phyloP scores from a whole-genome alignment of 495 filamentous ascomycete species.

The Trichoderma parareesei region DNA sequence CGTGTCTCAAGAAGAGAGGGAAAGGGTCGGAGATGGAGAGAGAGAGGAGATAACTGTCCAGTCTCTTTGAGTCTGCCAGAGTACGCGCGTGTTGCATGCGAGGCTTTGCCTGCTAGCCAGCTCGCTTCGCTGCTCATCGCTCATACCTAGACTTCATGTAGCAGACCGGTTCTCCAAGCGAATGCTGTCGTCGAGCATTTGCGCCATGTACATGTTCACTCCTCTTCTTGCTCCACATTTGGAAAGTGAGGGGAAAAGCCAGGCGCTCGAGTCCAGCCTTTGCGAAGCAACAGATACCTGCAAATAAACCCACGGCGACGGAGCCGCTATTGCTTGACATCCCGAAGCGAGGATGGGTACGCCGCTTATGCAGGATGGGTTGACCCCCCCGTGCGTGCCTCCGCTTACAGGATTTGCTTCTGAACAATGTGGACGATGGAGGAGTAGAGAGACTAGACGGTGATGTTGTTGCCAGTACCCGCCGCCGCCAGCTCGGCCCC shows the following conservation, averaged over 20 bases:
- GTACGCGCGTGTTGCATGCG: no score
- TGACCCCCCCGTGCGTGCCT: constrained; percentile 5
- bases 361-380: constrained; percentile 6
- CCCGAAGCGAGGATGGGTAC: neutral
- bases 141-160: neutral
- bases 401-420: constrained; percentile 6
- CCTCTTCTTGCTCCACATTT: neutral
- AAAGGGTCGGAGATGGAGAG: no score
- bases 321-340: neutral
- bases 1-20: neutral
- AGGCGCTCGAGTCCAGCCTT: neutral
- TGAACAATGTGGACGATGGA: neutral
- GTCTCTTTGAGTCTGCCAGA: no score
- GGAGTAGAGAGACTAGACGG: neutral
- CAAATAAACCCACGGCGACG: neutral
- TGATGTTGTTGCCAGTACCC: neutral
- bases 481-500: neutral
- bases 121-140: neutral
- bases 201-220: neutral
- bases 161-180: neutral
- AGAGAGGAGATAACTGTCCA: no score
- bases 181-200: neutral
- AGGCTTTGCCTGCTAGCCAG: neutral
- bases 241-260: neutral
- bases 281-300: neutral